Base-by-base conservation (phyloP, 768 basidiomycete genomes). In the Mycena galopus region DNA sequence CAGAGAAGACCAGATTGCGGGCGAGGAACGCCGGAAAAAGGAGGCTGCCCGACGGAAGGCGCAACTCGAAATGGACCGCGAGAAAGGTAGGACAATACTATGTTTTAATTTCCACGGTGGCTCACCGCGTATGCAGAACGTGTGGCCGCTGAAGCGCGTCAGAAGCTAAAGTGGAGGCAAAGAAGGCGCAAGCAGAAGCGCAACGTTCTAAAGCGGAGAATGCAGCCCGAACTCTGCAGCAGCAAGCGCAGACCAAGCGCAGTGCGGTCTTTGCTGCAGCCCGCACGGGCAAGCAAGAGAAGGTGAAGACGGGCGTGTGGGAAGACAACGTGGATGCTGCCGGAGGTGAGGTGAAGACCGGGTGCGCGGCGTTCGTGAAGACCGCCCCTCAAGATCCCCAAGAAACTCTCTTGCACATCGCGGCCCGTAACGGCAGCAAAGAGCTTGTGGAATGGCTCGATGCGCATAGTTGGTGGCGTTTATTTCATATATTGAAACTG, bases 351-450 rank as follows among this genome's bases (percentile, higher is more conserved):
- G 81, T 91, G 65, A 90, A 88, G 76, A 75, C 79, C 63, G 90
- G 89, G 25, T 87, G 88, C 74, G 87, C 88, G 55, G 84, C 83
- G 62, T 90, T 90, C 75, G 85, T 89, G 56, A 80, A 85, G 71
- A 72, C 44, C 14, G 72, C 73, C 5, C 88, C 89, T 14, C 75
- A 84, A 68, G 92, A 94, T 80, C 84, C 84, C n/a, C 81, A 83
- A 73, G 90, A 94, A 81, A 93, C 93, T 44, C 82, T 95, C 14
- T 79, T 92, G 65, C 94, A 94, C 76, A 92, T 95, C 67, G 90
- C 89, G 61, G 85, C 88, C 3, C 81, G 79, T 65, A 82, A 85
- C 65, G 91, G 90, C 12, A 87, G 94, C 80, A 74, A 81, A 9
- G 87, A 86, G 25, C 81, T 95, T 64, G 85, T 92, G 10, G 79